Evolutionary conservation across 2,329 filamentous ascomycete species (phyloP).

Genomic region (Hypoxylon rubiginosum): DNA sequence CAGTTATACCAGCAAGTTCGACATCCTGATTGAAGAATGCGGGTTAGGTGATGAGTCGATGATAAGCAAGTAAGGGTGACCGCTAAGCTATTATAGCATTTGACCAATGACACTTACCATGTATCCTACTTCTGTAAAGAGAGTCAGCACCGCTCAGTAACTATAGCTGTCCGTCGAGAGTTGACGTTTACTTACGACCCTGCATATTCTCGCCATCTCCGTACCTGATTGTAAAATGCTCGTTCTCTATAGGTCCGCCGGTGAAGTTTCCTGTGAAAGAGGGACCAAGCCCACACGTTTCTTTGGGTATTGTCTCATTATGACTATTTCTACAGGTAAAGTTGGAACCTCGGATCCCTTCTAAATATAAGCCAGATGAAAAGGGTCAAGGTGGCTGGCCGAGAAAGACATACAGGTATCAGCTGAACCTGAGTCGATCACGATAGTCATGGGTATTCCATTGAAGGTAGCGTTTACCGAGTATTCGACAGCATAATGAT

Average conservation of each 20-base stretch:
- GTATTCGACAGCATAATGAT: conserved; percentile 52
- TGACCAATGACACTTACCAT: conserved; percentile 25
- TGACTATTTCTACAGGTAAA: conserved; percentile 59
- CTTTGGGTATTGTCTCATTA: conserved; percentile 49
- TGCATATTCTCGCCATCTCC: conserved; percentile 63
- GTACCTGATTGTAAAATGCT: conserved; percentile 63
- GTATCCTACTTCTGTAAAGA: conserved; percentile 25
- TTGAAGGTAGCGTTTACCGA: conserved; percentile 48
- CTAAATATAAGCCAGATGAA: conserved; percentile 2
- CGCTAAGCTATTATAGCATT: neutral
- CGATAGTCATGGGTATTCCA: conserved; percentile 48
- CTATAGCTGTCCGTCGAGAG: neutral
- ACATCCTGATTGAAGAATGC: conserved; percentile 55
- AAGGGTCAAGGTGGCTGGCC: neutral
- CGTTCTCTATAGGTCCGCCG: conserved; percentile 54
- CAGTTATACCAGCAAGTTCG: conserved; percentile 60
- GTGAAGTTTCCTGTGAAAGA: conserved; percentile 57
- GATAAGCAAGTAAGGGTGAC: neutral
- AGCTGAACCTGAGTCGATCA: conserved; percentile 66
- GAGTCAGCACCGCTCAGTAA: conserved; percentile 1
- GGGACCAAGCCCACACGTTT: conserved; percentile 59
- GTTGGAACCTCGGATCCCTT: conserved; percentile 55
- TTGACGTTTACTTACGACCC: conserved; percentile 51
- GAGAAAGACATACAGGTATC: conserved; percentile 59
- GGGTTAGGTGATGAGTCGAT: neutral